A percentile compares a stretch with the other conserved stretches of the same genome.
Conservation (phyloP, 192 early-diverging fungal genomes). For the Coemansia sp. region DNA sequence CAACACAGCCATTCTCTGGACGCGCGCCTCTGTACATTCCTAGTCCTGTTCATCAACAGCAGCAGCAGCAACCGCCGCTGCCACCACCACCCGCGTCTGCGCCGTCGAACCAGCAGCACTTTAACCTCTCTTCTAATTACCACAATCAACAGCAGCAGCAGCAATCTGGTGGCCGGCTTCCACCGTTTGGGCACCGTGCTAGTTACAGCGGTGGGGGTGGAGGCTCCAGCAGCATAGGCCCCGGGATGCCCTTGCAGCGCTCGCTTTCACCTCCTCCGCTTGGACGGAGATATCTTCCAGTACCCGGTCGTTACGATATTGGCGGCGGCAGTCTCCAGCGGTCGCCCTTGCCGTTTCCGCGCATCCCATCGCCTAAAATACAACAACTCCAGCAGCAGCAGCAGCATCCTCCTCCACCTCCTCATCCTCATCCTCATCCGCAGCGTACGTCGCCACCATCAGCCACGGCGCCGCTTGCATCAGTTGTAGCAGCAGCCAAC, state of each 20-base stretch:
- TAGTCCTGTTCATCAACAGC: neutral
- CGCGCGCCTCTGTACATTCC: slow-evolving; percentile 23
- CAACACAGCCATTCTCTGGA: slow-evolving; percentile 2
- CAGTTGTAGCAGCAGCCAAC: slow-evolving; percentile 6
- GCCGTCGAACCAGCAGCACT: slow-evolving; percentile 44
- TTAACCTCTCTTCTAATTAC: slow-evolving; percentile 4
- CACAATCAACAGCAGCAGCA: neutral
- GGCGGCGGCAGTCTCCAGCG: slow-evolving; percentile 20
- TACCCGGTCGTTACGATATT: slow-evolving; percentile 29
- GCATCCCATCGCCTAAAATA: slow-evolving; percentile 48
- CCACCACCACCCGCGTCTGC: slow-evolving; percentile 34
- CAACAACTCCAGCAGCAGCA: slow-evolving; percentile 20
- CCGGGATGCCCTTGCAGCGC: slow-evolving; percentile 24
- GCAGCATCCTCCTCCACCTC: slow-evolving; percentile 8
- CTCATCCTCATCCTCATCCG: slow-evolving; percentile 14
- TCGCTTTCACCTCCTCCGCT: slow-evolving; percentile 40
- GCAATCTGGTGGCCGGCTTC: slow-evolving; percentile 4
- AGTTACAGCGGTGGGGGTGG: slow-evolving; percentile 11
- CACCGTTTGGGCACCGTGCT: slow-evolving; percentile 21
- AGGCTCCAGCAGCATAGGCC: neutral
- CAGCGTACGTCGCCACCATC: neutral
- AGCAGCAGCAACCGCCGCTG: neutral
- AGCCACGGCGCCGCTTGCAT: neutral
- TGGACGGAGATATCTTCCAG: slow-evolving; percentile 32
- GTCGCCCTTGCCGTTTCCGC: slow-evolving; percentile 52